A percentile compares a stretch with the other conserved stretches of the same genome.
Conservation (phyloP, 2,329 filamentous ascomycete genomes). For the Cordyceps militaris region DNA sequence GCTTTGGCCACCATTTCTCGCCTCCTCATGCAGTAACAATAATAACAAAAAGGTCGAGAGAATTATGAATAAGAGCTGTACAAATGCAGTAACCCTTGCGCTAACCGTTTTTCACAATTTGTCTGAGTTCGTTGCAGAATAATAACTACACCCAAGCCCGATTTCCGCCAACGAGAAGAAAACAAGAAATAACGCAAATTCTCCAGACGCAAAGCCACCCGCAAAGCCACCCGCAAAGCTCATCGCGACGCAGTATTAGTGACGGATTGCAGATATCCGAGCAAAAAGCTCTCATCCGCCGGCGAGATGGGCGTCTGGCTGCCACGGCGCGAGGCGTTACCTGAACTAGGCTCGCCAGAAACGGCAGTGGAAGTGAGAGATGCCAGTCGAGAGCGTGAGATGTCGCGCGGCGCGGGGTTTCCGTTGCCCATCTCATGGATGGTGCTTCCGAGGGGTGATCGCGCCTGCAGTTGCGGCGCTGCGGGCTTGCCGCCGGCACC, state of each 20-base stretch:
- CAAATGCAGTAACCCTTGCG: not conserved
- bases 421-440: conserved; percentile 14
- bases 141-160: not conserved
- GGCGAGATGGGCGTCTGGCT: conserved; percentile 55
- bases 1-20: not conserved
- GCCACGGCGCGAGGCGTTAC: conserved; percentile 33
- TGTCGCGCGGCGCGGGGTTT: conserved; percentile 13
- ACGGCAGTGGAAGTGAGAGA: conserved; percentile 35
- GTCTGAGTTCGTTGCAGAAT: not conserved
- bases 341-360: conserved; percentile 23
- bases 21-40: not conserved
- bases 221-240: not conserved
- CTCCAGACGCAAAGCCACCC: not conserved
- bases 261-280: conserved; percentile 62
- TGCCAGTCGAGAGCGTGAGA: conserved; percentile 31
- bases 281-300: conserved; percentile 67
- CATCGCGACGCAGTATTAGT: conserved; percentile 33
- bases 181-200: not conserved
- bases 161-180: not conserved
- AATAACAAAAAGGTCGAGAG: not conserved
- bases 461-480: not conserved
- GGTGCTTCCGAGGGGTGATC: not conserved
- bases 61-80: not conserved
- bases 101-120: conserved; percentile 1
- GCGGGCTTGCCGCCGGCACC: conserved; percentile 24